A percentile compares a stretch with the other conserved stretches of the same genome.
phyloP scores from a whole-genome alignment of 2,329 filamentous ascomycete genomes.

The Ampelomyces quisqualis region DNA sequence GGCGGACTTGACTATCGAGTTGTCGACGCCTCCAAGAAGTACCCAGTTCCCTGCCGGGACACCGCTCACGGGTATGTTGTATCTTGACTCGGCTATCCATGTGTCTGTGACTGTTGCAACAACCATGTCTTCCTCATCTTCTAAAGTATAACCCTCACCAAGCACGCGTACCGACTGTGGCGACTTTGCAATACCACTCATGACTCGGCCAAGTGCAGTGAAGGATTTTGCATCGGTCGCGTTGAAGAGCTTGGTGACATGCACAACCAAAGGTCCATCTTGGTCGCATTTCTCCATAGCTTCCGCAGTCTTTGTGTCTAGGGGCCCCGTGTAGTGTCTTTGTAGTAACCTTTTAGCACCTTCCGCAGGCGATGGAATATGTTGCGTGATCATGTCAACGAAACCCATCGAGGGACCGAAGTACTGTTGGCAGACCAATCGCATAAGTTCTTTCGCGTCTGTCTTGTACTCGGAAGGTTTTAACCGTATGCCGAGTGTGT shows the following conservation, averaged over 20 bases:
- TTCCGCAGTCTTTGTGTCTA: constrained; percentile 76
- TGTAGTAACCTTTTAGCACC: constrained; percentile 76
- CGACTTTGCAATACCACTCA: constrained; percentile 85
- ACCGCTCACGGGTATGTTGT: constrained; percentile 88
- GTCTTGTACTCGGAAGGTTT: constrained; percentile 92
- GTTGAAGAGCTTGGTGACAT: constrained; percentile 91
- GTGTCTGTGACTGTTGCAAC: constrained; percentile 80
- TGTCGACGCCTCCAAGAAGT: constrained; percentile 88
- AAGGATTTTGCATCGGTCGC: constrained; percentile 88
- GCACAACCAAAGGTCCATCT: constrained; percentile 86
- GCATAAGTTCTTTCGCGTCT: constrained; percentile 85
- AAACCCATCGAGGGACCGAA: constrained; percentile 88
- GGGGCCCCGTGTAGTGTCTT: constrained; percentile 86
- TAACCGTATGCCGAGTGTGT: constrained; percentile 75
- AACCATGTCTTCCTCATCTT: constrained; percentile 98
- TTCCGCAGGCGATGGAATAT: constrained; percentile 82
- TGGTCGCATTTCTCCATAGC: constrained; percentile 82
- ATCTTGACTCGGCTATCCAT: constrained; percentile 88
- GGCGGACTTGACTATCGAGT: constrained; percentile 96
- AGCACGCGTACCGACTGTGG: constrained; percentile 84
- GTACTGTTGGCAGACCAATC: constrained; percentile 90
- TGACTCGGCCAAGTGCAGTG: constrained; percentile 83
- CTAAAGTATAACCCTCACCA: constrained; percentile 91
- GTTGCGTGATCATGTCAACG: constrained; percentile 90
- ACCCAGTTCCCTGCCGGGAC: constrained; percentile 94